Evolutionary conservation across 305 asterid genomes (phyloP).

Genomic region (Rubia balearica): DNA sequence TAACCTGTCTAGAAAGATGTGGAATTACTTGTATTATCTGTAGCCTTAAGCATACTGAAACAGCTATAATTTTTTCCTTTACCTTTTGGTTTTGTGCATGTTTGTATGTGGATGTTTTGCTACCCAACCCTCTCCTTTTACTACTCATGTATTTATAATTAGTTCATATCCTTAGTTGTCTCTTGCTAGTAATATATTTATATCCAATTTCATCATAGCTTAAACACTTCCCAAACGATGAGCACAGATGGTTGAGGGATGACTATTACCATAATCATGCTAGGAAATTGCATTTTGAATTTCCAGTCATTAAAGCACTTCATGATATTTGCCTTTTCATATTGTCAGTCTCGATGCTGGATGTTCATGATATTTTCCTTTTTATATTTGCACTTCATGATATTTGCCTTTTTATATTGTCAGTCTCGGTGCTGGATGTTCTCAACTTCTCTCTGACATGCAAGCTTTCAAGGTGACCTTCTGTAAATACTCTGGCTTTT

Average conservation of each 20-base stretch:
- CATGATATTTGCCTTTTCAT: slow-evolving; percentile 32
- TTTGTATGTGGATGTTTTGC: neutral
- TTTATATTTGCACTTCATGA: slow-evolving; percentile 31
- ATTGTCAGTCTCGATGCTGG: slow-evolving; percentile 90
- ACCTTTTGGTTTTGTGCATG: neutral
- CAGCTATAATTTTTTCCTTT: neutral
- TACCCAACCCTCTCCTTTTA: neutral
- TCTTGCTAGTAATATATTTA: neutral
- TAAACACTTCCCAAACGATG: neutral
- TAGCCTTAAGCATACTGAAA: neutral
- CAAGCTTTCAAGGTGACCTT: slow-evolving; percentile 96
- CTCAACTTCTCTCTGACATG: slow-evolving; percentile 98
- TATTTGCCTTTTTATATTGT: slow-evolving; percentile 26
- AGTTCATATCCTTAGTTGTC: neutral
- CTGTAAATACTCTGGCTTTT: slow-evolving; percentile 14
- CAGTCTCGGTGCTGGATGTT: slow-evolving; percentile 99
- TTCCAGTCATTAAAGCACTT: slow-evolving; percentile 7
- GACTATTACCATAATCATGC: neutral
- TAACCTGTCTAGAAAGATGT: neutral
- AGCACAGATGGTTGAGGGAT: neutral
- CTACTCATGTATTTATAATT: neutral
- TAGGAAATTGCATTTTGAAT: neutral
- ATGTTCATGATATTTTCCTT: slow-evolving; percentile 54
- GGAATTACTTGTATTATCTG: neutral
- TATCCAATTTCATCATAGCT: neutral